phyloP scores from a whole-genome alignment of 495 filamentous ascomycete species.

The Penicillium cosmopolitanum region DNA sequence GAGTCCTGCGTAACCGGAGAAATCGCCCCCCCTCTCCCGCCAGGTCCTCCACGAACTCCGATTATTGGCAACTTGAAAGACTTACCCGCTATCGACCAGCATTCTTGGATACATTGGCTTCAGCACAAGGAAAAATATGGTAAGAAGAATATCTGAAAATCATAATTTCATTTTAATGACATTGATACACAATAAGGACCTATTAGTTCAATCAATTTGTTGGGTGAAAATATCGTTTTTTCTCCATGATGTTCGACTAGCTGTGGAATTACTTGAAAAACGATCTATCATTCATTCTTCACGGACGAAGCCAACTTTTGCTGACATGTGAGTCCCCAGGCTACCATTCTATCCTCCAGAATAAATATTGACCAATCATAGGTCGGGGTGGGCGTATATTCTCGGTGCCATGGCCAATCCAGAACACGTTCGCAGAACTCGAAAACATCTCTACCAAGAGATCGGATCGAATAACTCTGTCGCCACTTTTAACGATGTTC shows the following conservation, averaged over 20 bases:
- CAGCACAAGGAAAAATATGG: conserved; percentile 54
- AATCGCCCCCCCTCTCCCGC: conserved; percentile 40
- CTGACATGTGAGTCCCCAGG: conserved; percentile 39
- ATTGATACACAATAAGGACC: conserved; percentile 32
- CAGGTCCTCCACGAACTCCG: conserved; percentile 48
- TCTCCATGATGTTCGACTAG: conserved; percentile 46
- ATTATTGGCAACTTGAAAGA: conserved; percentile 53
- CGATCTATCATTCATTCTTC: conserved; percentile 48
- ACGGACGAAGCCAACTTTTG: conserved; percentile 40
- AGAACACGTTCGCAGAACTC: conserved; percentile 30
- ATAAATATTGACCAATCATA: conserved; percentile 3
- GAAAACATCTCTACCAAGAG: conserved; percentile 39
- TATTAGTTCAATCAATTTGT: conserved; percentile 55
- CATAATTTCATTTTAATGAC: not conserved
- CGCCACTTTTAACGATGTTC: conserved; percentile 35
- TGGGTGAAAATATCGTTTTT: conserved; percentile 53
- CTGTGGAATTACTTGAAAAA: conserved; percentile 51
- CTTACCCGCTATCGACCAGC: conserved; percentile 40
- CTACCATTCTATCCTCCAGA: not conserved
- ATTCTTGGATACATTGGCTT: conserved; percentile 52
- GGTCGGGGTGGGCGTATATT: conserved; percentile 29
- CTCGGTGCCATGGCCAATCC: conserved; percentile 33
- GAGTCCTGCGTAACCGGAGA: not conserved
- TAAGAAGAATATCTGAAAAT: conserved; percentile 1
- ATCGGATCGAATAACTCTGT: conserved; percentile 35